Base-by-base conservation (phyloP, 2,329 filamentous ascomycete genomes). In the Ploettnerulaceae sp. region DNA sequence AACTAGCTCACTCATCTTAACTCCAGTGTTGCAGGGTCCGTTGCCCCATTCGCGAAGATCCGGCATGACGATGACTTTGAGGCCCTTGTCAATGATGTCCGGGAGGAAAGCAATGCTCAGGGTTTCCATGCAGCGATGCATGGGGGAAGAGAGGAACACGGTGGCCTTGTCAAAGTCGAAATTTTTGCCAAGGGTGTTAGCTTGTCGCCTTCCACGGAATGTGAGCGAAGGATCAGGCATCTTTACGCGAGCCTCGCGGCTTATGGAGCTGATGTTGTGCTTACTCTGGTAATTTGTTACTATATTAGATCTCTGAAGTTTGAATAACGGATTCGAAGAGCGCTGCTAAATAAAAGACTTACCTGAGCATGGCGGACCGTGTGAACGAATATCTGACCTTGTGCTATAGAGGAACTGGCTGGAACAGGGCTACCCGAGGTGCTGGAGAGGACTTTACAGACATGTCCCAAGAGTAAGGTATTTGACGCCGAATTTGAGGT, bases 11-110 rank as follows among this genome's bases (percentile, higher is more conserved):
- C 7, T 12, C 22, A 29, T 37, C 7, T 20, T 21, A 9, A 14
- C 11, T 14, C 41, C 31, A 8, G 32, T 45, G 11, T n/a, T 28
- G 33, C 31, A 28, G 6, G 24, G 24, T n/a, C 20, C 17, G 15
- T 29, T 36, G 2, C 41, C 41, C 32, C 21, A 45, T 17, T 45
- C 41, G 11, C 32, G 22, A 7, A 45, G 14, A 29, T 45, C 41
- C 3, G 41, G 41, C 11, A 35, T 22, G 11, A 31, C 29, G 15
- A 44, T 44, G 5, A 44, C 14, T 36, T 12, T 25, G 41, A 36
- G 25, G 3, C 21, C 11, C 6, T 20, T 44, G 8, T 28, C 41
- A 11, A 26, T 7, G 24, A 44, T 29, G 4, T 12, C 11, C 8
- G 15, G 7, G 2, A 9, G 4, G n/a, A 45, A 28, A 17, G 7